phyloP scores from a whole-genome alignment of 306 rosid species.

The Elaeagnus macrophylla region DNA sequence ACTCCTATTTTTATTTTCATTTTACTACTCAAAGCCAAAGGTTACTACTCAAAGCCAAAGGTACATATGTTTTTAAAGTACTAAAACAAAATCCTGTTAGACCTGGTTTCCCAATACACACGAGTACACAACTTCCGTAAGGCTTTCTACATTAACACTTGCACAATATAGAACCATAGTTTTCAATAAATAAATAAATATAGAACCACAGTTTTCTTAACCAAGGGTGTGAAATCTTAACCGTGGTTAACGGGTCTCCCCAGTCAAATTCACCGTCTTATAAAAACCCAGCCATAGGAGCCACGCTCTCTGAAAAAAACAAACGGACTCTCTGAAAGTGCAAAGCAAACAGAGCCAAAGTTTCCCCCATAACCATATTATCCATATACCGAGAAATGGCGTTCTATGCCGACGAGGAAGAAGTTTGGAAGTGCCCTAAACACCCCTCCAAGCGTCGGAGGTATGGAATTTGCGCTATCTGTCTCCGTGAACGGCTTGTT shows the following conservation, averaged over 20 bases:
- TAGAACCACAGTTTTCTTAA: background rate
- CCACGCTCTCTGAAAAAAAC: conserved; percentile 10
- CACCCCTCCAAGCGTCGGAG: conserved; percentile 85
- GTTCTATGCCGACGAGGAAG: conserved; percentile 62
- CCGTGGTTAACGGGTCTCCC: conserved; percentile 52
- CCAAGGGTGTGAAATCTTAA: conserved; percentile 24
- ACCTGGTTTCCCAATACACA: no score
- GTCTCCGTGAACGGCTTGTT: conserved; percentile 83
- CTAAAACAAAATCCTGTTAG: no score
- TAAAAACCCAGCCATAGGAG: conserved; percentile 36
- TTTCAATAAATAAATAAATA: no score
- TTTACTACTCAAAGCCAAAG: no score
- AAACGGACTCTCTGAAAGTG: background rate
- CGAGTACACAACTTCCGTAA: no score
- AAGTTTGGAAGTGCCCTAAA: conserved; percentile 71
- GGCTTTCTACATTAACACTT: no score
- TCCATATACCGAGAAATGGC: conserved; percentile 40
- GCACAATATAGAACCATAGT: no score
- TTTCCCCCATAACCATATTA: background rate
- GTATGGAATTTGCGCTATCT: conserved; percentile 63
- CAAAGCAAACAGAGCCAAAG: background rate
- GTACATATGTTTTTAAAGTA: no score
- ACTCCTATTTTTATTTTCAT: no score
- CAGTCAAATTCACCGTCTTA: conserved; percentile 29
- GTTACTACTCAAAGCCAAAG: no score